These are phyloP conservation scores for Candida khao-thaluensis DNA, from an alignment of 805 yeast genomes.

Conservation along the genomic window DNA sequence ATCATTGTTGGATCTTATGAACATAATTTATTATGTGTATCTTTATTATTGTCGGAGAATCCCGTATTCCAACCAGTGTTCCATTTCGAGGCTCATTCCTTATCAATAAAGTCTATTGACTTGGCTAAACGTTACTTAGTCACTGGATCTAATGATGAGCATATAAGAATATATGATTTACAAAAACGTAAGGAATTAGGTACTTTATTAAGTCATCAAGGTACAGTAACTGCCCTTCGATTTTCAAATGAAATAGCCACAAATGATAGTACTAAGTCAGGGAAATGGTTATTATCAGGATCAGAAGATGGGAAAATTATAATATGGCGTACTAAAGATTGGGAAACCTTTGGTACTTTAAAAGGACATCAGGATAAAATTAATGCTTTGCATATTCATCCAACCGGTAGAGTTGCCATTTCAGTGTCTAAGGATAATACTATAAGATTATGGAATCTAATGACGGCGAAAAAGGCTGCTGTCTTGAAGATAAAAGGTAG, in stretches of 20 bases:
- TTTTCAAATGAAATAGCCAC: constrained; percentile 55
- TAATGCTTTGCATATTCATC: constrained; percentile 85
- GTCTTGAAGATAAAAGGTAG: constrained; percentile 67
- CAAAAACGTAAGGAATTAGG: constrained; percentile 94
- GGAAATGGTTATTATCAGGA: constrained; percentile 88
- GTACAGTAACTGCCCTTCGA: constrained; percentile 74
- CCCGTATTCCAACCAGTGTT: constrained; percentile 89
- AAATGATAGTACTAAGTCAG: constrained; percentile 39
- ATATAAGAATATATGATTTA: constrained; percentile 88
- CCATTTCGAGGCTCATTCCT: constrained; percentile 92
- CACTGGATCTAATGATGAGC: constrained; percentile 95
- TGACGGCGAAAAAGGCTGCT: constrained; percentile 95
- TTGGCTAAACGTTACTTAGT: constrained; percentile 81
- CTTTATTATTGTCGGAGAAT: constrained; percentile 42
- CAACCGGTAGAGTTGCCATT: constrained; percentile 84
- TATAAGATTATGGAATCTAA: constrained; percentile 87
- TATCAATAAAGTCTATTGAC: constrained; percentile 84
- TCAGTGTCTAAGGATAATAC: constrained; percentile 86
- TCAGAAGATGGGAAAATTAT: constrained; percentile 88
- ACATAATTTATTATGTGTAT: constrained; percentile 81
- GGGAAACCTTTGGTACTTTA: constrained; percentile 87
- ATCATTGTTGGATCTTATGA: constrained; percentile 94
- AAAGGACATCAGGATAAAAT: constrained; percentile 87
- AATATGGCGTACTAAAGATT: constrained; percentile 94
- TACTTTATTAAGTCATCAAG: constrained; percentile 82